A percentile compares a stretch with the other conserved stretches of the same genome.
These are phyloP conservation scores for Debaryomyces castellii DNA, from an alignment of 805 yeast species.

Conservation along the genomic window DNA sequence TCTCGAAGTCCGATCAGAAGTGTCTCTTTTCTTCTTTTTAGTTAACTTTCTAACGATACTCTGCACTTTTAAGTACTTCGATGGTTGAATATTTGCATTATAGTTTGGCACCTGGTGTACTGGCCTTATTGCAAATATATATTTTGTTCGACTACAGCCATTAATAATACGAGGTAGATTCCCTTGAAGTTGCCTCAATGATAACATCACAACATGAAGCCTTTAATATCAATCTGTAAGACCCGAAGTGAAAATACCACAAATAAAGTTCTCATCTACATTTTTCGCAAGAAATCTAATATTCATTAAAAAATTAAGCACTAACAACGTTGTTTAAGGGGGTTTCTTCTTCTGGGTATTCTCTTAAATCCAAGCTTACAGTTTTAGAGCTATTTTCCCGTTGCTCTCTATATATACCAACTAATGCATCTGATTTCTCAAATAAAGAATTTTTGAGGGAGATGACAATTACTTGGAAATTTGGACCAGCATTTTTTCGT, in stretches of 20 bases:
- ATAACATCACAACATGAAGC: neutral
- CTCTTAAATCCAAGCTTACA: constrained; percentile 68
- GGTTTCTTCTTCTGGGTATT: constrained; percentile 46
- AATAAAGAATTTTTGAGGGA: constrained; percentile 84
- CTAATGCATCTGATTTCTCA: constrained; percentile 85
- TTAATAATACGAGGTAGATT: neutral
- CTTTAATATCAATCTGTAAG: neutral
- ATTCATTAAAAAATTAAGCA: neutral
- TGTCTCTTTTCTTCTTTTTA: constrained; percentile 29
- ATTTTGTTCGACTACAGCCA: neutral
- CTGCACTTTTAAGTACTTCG: neutral
- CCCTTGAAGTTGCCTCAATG: neutral
- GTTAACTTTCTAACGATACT: constrained; percentile 3
- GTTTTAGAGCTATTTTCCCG: constrained; percentile 68
- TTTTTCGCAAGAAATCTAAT: neutral
- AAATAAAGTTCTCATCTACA: neutral
- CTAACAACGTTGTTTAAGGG: constrained; percentile 8
- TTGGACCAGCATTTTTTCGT: constrained; percentile 67
- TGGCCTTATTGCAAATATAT: neutral
- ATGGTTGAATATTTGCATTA: neutral
- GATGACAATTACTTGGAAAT: constrained; percentile 88
- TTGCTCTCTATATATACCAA: constrained; percentile 89
- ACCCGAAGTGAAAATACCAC: neutral
- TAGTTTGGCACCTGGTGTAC: neutral
- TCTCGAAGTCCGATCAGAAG: constrained; percentile 27